These are phyloP conservation scores for Pestalotiopsis sp. DNA, from an alignment of 2,329 filamentous ascomycete genomes.

Conservation along the genomic window DNA sequence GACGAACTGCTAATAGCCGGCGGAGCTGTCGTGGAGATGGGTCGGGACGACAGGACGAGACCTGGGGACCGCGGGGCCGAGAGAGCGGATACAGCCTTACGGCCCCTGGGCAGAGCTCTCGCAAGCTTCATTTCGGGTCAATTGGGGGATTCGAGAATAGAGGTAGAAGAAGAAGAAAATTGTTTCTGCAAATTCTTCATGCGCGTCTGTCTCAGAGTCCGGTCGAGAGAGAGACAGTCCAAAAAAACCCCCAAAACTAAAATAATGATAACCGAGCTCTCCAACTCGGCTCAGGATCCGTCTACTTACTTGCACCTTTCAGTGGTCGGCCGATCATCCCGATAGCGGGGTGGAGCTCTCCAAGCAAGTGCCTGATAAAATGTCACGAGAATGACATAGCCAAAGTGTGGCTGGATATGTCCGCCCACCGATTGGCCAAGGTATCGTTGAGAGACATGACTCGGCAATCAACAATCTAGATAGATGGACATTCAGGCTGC, in stretches of 20 bases:
- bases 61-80: conserved; percentile 5
- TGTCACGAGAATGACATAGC: conserved; percentile 8
- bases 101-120: conserved; percentile 9
- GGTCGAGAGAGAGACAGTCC: neutral
- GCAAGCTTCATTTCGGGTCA: conserved; percentile 24
- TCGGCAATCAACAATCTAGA: neutral
- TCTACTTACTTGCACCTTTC: neutral
- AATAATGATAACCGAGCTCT: neutral
- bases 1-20: neutral
- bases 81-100: conserved; percentile 2
- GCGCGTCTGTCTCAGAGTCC: neutral
- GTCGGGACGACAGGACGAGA: conserved; percentile 4
- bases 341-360: conserved; percentile 13
- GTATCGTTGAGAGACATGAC: neutral
- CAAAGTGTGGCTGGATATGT: neutral
- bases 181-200: neutral
- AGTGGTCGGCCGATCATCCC: conserved; percentile 1
- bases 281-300: conserved; percentile 1
- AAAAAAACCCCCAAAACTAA: neutral
- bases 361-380: conserved; percentile 4
- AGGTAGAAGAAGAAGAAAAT: neutral
- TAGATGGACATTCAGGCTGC: neutral
- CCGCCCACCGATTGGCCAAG: neutral
- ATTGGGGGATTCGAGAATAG: conserved; percentile 13
- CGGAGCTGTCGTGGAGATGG: conserved; percentile 2